Evolutionary conservation across 768 basidiomycete genomes (phyloP).

Genomic region (Phaeolepiota aurea): DNA sequence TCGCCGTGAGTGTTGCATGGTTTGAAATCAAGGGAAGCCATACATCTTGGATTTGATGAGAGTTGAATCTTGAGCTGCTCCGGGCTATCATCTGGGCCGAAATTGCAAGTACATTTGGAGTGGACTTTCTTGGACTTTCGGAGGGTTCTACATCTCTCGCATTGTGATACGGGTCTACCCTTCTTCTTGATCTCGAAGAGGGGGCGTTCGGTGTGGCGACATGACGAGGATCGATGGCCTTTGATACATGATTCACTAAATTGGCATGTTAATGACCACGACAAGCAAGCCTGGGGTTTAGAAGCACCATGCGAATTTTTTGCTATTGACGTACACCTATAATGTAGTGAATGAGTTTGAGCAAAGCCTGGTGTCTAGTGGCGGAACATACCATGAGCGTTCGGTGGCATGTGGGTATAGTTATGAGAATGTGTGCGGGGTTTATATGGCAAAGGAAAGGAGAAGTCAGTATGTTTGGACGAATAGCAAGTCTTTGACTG

Average conservation of each 20-base stretch:
- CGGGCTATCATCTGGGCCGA: conserved; percentile 23
- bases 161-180: conserved; percentile 87
- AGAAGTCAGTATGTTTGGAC: too few relatives aligned
- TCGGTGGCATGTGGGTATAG: too few relatives aligned
- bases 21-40: conserved; percentile 5
- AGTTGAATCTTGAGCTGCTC: conserved; percentile 22
- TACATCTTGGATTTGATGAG: conserved; percentile 34
- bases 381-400: too few relatives aligned
- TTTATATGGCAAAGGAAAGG: too few relatives aligned
- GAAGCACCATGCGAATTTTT: conserved; percentile 68
- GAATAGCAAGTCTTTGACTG: too few relatives aligned
- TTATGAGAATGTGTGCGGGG: too few relatives aligned
- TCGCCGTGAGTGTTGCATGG: background rate
- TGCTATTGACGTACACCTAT: conserved; percentile 68
- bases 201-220: conserved; percentile 79
- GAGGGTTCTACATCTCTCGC: conserved; percentile 74
- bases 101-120: conserved; percentile 71
- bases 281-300: background rate
- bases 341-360: conserved; percentile 1
- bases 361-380: too few relatives aligned
- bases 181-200: conserved; percentile 94
- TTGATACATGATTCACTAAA: conserved; percentile 87
- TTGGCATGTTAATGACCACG: conserved; percentile 5
- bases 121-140: conserved; percentile 76
- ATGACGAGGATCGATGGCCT: conserved; percentile 87